Base-by-base conservation (phyloP, 140 eudicot species). In the Oenanthe javanica region DNA sequence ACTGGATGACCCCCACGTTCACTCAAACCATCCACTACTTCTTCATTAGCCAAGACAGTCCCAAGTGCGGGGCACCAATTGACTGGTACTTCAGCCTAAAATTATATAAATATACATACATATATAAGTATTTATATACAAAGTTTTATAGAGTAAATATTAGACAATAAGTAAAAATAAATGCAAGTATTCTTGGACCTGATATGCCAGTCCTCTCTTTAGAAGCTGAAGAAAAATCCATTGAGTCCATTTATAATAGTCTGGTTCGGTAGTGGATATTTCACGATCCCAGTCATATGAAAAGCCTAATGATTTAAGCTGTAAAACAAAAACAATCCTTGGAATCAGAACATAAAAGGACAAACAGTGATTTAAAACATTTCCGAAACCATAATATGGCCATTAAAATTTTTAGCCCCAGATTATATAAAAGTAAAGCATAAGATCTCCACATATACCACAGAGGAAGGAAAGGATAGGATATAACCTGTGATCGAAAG, bases 51-150 rank as follows among this genome's bases (percentile, higher is more conserved):
- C 89, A 95, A 86, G 63, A 95, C 99, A 61, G 99, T 95, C 45
- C 99, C 99, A 75, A 95, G 96, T 80, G 97, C 97, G 47, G 99
- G 97, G 73, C 99, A 95, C 99, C 99, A 95, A 82, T 95, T 95
- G 81, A 95, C 99, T 2, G 99, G 97, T 76, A 95, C 99, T 82
- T 95, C 99, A 78, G 99, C 99, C 99, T 94, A 51, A 77, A 61
- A 19, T 59, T 61, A 61, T 21, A 61, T 61, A 1, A 2, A 61
- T 8, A 9, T 7, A 3, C 36, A 59, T n/a, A 21, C 9, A 66
- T 67, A 8, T 6, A 57, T 64, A 25, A 13, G 9, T 36, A 69
- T 69, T 31, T 10, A 38, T 31, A 38, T 31, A n/a, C 14, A n/a
- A 61, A 19, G 66, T 57, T 57, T 19, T 21, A 19, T 4, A 11